Conservation (phyloP, 176 grass and related monocot species). For the Metroxylon sagu region DNA sequence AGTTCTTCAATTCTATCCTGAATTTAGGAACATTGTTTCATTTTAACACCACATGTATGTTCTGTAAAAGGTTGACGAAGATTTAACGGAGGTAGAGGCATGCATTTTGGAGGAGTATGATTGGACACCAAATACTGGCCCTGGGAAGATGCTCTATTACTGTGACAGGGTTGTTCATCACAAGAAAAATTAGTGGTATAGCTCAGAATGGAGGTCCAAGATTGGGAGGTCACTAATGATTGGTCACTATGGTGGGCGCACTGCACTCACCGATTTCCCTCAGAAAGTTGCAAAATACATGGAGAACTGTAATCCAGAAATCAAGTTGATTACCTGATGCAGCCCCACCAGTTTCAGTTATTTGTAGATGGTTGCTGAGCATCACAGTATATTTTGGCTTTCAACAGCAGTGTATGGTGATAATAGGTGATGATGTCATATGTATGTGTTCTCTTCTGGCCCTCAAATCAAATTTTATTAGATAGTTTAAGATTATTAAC, state of each 20-base stretch:
- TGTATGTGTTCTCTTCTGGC: too few relatives aligned
- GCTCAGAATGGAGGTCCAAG: constrained; percentile 53
- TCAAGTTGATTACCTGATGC: constrained; percentile 5
- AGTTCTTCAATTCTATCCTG: too few relatives aligned
- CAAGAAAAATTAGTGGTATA: constrained; percentile 40
- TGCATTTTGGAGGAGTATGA: constrained; percentile 59
- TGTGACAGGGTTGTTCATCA: constrained; percentile 75
- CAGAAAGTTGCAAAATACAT: constrained; percentile 23
- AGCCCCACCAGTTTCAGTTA: too few relatives aligned
- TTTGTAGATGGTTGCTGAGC: too few relatives aligned
- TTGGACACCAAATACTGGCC: constrained; percentile 59
- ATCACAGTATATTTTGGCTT: too few relatives aligned
- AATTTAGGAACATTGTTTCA: too few relatives aligned
- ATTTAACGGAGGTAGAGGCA: constrained; percentile 67
- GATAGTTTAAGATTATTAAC: too few relatives aligned
- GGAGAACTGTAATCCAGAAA: constrained; percentile 10
- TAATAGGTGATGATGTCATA: too few relatives aligned
- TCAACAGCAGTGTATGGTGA: too few relatives aligned
- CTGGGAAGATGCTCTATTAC: constrained; percentile 74
- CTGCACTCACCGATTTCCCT: constrained; percentile 27
- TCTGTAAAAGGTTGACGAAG: constrained; percentile 43
- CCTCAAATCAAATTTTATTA: too few relatives aligned
- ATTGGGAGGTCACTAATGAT: constrained; percentile 72
- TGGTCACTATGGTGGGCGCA: constrained; percentile 42
- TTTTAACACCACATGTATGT: too few relatives aligned